phyloP scores from a whole-genome alignment of 2,329 filamentous ascomycete species.

The Epichloe hybrida region DNA sequence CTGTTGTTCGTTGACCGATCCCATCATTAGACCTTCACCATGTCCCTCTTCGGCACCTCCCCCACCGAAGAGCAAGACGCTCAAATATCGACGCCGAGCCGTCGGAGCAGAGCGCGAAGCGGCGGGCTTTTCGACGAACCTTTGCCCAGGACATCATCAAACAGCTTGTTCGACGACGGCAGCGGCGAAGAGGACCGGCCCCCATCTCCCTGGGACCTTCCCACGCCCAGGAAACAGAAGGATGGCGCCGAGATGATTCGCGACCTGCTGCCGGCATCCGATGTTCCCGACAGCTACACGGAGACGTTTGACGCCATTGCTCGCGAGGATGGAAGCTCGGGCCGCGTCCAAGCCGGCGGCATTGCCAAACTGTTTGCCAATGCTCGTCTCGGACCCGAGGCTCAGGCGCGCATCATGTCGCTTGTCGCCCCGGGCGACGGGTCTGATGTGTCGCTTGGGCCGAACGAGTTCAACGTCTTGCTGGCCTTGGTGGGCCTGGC shows the following conservation, averaged over 20 bases:
- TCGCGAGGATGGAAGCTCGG: conserved; percentile 44
- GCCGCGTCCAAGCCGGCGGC: conserved; percentile 35
- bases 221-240: conserved; percentile 62
- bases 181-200: conserved; percentile 31
- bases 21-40: conserved; percentile 3
- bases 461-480: conserved; percentile 83
- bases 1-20: not conserved
- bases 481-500: conserved; percentile 79
- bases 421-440: conserved; percentile 48
- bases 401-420: conserved; percentile 43
- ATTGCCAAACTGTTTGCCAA: conserved; percentile 42
- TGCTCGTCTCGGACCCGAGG: conserved; percentile 38
- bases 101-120: conserved; percentile 6
- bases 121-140: conserved; percentile 43
- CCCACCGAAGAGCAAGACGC: conserved; percentile 31
- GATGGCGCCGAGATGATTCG: conserved; percentile 62
- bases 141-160: conserved; percentile 30
- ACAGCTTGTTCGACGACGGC: conserved; percentile 61
- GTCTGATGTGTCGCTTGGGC: conserved; percentile 48
- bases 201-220: conserved; percentile 67
- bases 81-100: conserved; percentile 17
- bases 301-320: conserved; percentile 67
- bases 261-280: conserved; percentile 56
- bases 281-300: conserved; percentile 71
- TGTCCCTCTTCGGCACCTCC: conserved; percentile 57